Evolutionary conservation across 2,329 filamentous ascomycete genomes (phyloP), one percentile per base, ranked within the genome.

Genomic region (Colletotrichum gloeosporioides): DNA sequence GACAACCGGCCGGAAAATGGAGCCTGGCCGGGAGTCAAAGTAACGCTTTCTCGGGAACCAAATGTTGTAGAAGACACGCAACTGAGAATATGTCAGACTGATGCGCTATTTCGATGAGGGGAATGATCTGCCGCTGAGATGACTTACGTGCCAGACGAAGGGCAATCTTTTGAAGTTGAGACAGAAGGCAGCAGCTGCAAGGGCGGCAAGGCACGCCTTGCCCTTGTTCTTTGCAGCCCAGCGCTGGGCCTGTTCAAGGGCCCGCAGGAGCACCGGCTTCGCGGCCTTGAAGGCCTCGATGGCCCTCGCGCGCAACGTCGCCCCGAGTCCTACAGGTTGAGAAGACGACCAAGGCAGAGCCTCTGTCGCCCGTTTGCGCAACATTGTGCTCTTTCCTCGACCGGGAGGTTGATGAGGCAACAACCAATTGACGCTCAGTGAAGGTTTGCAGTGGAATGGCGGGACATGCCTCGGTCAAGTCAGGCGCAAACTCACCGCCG

Each of bases 1-100:
- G 71, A 95, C 92, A 55, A 94, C 86, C 79, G 83, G 84, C 79
- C 84, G 83, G 80, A 86, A 86, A 57, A 86, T 81, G 29, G 84
- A 79, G 6, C 79, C 79, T 0, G 80, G 79, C 10, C 78, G 77
- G 34, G 73, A 64, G 73, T 80, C 72, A 71, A 80, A 63, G 78
- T 39, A 68, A 25, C 70, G 62, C 27, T 55, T 71, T 49, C 80
- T 68, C 70, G 85, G 84, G 36, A 83, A 83, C 72, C 82, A 67
- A 76, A 86, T 83, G 76, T 83, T 77, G 68, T 81, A 79, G 78
- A 85, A 83, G 61, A 86, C 78, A 55, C 85, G 84, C 69, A 81
- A 74, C 84, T 85, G 67, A 12, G 10, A 29, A 3, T 10, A 9
- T 53, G 25, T 69, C 32, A 44, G 55, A 25, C n/a, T 18, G 27